Evolutionary conservation across 768 basidiomycete species (phyloP), one percentile per base, ranked within the genome.

Genomic region (Suillus lakei): DNA sequence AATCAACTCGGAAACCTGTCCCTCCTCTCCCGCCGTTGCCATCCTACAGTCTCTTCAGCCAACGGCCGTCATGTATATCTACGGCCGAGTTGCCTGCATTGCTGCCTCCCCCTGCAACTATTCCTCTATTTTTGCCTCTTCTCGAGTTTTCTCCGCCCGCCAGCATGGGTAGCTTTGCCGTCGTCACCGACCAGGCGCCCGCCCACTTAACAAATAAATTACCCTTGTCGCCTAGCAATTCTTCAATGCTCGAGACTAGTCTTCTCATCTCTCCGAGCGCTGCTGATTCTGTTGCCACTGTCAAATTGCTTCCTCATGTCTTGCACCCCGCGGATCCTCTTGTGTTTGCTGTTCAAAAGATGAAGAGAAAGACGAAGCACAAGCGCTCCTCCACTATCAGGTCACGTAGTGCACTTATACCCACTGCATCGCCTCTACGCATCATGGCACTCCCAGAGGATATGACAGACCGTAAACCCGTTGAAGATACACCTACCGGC

Each of bases 11-110:
- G 51, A 68, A 46, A 38, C 68, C 76, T 26, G 43, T 60, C 0
- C 69, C 70, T 32, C 68, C 71, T 6, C 30, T 74, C 46, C 74
- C 73, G 8, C 63, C 70, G 15, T 46, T 77, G 18, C 71, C 76
- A 26, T 56, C 15, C 10, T 64, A 69, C 26, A 62, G 60, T 41
- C 64, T 66, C 38, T n/a, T 63, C 5, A 28, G 32, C 4, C 48
- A 23, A 28, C 26, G 10, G 16, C 10, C 51, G 15, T 44, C 21
- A 21, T 15, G 26, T 0, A 41, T 12, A 28, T 10, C 59, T 41
- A 4, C 41, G 7, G 38, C 4, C 26, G 39, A 54, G 68, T 63
- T 66, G 7, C 36, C 26, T 26, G 5, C 5, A n/a, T 63, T 32
- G 13, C 43, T 55, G 8, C n/a, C 46, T 65, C 9, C 39, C 10